phyloP scores from a whole-genome alignment of 352 stramenopile genomes.

The Lagenidium giganteum region DNA sequence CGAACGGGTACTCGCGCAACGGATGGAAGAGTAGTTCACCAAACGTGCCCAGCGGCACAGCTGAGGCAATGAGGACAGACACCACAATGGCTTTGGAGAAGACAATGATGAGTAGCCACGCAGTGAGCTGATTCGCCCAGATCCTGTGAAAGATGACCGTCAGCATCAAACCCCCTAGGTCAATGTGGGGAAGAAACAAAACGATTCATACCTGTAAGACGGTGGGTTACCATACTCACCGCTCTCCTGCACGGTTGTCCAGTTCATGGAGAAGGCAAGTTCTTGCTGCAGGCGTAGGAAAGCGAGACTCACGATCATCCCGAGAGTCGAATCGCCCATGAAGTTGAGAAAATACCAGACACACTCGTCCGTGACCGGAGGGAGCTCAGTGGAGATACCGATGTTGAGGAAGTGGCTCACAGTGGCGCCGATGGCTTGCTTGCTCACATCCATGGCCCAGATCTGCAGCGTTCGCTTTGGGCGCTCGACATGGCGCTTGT shows the following conservation, averaged over 20 bases:
- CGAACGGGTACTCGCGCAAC: constrained; percentile 54
- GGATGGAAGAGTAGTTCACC: constrained; percentile 63
- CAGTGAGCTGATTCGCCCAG: constrained; percentile 48
- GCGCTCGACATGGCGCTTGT: constrained; percentile 80
- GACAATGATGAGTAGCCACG: constrained; percentile 76
- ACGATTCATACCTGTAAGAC: constrained; percentile 33
- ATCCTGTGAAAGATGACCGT: constrained; percentile 19
- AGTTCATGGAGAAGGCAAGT: constrained; percentile 65
- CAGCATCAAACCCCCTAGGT: background rate
- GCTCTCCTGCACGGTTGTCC: constrained; percentile 68
- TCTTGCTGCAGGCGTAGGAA: constrained; percentile 76
- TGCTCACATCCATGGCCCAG: constrained; percentile 79
- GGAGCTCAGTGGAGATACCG: constrained; percentile 58
- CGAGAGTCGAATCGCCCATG: constrained; percentile 73
- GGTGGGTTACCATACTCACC: constrained; percentile 73
- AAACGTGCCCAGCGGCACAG: constrained; percentile 41
- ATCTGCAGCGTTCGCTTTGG: constrained; percentile 64
- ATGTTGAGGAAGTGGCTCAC: constrained; percentile 73
- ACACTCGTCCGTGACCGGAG: constrained; percentile 77
- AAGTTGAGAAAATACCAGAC: constrained; percentile 88
- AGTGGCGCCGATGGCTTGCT: constrained; percentile 70
- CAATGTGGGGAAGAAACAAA: background rate
- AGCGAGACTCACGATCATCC: constrained; percentile 69
- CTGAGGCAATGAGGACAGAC: constrained; percentile 53
- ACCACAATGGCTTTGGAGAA: constrained; percentile 77